phyloP scores from a whole-genome alignment of 768 basidiomycete species.

The Mycena kentingensis region DNA sequence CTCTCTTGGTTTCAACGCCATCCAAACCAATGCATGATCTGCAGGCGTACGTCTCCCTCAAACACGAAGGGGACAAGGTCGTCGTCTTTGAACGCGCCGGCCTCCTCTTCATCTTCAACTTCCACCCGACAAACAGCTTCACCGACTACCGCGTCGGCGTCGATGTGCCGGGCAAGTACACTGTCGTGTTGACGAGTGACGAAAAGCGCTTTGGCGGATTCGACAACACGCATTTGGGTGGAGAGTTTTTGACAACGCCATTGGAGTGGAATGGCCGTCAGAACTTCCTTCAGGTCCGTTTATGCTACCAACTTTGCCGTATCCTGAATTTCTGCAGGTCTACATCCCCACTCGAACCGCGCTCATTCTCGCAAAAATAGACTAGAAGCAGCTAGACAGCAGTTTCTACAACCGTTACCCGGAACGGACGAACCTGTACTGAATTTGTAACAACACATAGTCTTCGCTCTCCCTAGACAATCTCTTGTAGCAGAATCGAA shows the following conservation, averaged over 20 bases:
- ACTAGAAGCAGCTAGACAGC: too few relatives aligned
- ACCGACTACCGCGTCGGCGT: constrained; percentile 94
- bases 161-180: constrained; percentile 83
- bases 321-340: constrained; percentile 44
- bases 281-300: constrained; percentile 81
- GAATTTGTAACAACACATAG: too few relatives aligned
- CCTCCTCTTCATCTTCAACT: constrained; percentile 95
- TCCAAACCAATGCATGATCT: neutral
- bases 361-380: constrained; percentile 59
- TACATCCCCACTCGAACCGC: constrained; percentile 71
- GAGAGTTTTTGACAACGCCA: constrained; percentile 76
- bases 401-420: too few relatives aligned
- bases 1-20: neutral
- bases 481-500: neutral
- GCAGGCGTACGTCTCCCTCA: constrained; percentile 91
- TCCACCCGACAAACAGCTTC: constrained; percentile 89
- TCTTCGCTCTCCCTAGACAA: too few relatives aligned
- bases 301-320: neutral
- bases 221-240: constrained; percentile 67
- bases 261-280: constrained; percentile 91
- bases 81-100: constrained; percentile 93
- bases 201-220: constrained; percentile 90
- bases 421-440: too few relatives aligned
- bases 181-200: constrained; percentile 78
- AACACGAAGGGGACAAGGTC: constrained; percentile 91